A percentile compares a stretch with the other conserved stretches of the same genome.
Evolutionary conservation across 2,329 filamentous ascomycete genomes (phyloP).

Genomic region (Biscogniauxia mediterranea): DNA sequence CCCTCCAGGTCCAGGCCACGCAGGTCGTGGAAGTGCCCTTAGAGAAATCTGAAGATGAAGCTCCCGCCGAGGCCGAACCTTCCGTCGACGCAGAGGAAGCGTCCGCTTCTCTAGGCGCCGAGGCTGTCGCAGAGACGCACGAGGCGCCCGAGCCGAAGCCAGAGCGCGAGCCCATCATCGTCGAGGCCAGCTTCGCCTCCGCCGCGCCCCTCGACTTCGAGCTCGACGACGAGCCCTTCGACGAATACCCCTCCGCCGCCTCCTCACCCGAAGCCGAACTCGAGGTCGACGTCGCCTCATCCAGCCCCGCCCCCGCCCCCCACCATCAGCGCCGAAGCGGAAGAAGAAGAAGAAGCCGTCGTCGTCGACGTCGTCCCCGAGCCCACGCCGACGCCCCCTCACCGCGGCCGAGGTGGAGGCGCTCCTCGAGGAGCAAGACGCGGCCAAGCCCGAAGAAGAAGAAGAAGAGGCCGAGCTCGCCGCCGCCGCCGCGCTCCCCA

Average conservation of each 20-base stretch:
- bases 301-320: too few species aligned
- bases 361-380: not conserved
- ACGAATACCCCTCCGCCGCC: not conserved
- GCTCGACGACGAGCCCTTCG: not conserved
- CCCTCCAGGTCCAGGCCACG: slow-evolving; percentile 18
- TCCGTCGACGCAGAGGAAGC: not conserved
- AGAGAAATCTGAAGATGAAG: not conserved
- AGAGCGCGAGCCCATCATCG: not conserved
- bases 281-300: too few species aligned
- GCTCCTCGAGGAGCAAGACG: not conserved
- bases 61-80: not conserved
- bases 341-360: not conserved
- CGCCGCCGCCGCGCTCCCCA: not conserved
- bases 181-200: not conserved
- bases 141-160: too few species aligned
- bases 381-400: not conserved
- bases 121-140: not conserved
- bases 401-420: not conserved
- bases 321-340: not conserved
- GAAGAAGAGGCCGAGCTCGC: not conserved
- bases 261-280: not conserved
- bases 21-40: slow-evolving; percentile 6
- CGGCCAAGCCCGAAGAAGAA: not conserved
- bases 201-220: too few species aligned
- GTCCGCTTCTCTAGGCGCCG: too few species aligned